Evolutionary conservation across 345 rosid genomes (phyloP).

Genomic region (Salix suchowensis): DNA sequence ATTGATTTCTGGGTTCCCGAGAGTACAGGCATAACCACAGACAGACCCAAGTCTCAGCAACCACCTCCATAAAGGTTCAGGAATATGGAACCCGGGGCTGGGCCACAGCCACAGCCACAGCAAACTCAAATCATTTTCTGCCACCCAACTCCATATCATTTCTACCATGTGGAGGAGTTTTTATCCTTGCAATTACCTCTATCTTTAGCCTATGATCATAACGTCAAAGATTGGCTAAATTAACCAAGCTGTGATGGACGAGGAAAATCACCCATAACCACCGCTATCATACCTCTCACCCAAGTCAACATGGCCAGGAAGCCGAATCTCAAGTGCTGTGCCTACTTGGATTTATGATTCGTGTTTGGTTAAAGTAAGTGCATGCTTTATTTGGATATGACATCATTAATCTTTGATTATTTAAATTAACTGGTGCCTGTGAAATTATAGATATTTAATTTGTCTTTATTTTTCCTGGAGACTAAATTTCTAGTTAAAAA

Average conservation of each 20-base stretch:
- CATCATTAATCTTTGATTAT: too few species aligned
- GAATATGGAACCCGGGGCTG: neutral
- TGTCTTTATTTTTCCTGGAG: too few species aligned
- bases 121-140: conserved; percentile 2
- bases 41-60: neutral
- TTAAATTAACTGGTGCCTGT: too few species aligned
- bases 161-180: neutral
- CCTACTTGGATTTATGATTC: too few species aligned
- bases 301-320: too few species aligned
- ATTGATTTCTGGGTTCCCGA: neutral
- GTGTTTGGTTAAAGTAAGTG: too few species aligned
- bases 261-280: neutral
- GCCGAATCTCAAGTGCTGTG: too few species aligned
- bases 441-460: too few species aligned
- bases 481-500: too few species aligned
- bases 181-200: neutral
- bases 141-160: conserved; percentile 1
- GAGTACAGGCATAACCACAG: neutral
- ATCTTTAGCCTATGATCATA: neutral
- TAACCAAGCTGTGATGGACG: neutral
- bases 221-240: neutral
- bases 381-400: too few species aligned
- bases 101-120: too few species aligned
- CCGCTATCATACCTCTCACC: neutral
- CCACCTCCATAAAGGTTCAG: neutral